phyloP scores from a whole-genome alignment of 2,329 filamentous ascomycete species.

The Ceratocystis albifundus region DNA sequence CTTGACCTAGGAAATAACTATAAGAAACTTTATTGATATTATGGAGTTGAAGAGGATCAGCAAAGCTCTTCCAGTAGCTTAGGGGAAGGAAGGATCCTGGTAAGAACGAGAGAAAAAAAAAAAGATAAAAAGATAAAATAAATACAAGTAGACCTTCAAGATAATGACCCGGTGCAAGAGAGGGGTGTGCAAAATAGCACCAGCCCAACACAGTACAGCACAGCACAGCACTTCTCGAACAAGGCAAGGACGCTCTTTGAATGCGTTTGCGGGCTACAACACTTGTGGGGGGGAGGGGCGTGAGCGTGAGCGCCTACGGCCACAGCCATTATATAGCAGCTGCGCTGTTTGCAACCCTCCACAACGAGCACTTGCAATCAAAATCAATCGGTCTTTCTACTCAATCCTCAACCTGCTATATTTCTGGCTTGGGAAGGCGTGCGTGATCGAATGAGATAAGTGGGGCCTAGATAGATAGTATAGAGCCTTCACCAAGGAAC shows the following conservation, averaged over 20 bases:
- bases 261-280: not conserved
- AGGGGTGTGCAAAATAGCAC: not conserved
- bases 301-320: not conserved
- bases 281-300: not conserved
- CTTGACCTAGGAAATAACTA: not conserved
- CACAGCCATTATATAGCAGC: not conserved
- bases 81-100: not conserved
- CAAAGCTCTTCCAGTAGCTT: conserved; percentile 16
- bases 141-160: not conserved
- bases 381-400: too few species aligned
- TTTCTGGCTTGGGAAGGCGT: not conserved
- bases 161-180: not conserved
- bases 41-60: conserved; percentile 17
- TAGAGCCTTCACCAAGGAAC: not conserved
- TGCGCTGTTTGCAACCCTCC: too few species aligned
- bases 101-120: not conserved
- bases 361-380: too few species aligned
- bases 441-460: not conserved
- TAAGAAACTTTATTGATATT: conserved; percentile 13
- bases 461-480: not conserved
- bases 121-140: too few species aligned
- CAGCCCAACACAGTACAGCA: too few species aligned
- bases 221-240: too few species aligned
- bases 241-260: not conserved
- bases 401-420: too few species aligned